Base-by-base conservation (phyloP, 176 grass and related monocot species). In the Hyparrhenia diplandra region DNA sequence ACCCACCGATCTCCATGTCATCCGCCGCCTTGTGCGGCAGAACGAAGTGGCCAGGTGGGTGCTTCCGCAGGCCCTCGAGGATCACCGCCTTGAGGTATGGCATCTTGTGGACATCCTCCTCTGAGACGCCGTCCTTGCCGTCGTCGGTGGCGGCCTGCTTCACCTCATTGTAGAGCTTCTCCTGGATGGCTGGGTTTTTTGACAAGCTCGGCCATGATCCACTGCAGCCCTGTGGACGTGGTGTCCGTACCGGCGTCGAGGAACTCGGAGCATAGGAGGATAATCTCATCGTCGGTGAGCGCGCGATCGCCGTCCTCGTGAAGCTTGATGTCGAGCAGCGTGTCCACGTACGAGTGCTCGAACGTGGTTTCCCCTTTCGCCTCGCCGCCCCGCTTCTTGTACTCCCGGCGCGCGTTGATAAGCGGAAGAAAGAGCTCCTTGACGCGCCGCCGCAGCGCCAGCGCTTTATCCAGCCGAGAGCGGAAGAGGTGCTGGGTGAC, bases 31-130 rank as follows among this genome's bases (percentile, higher is more conserved):
- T 71, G 64, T 91, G 92, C 27, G 80, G 84, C 12, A 89, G 86
- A 40, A 94, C 45, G 45, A 89, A 87, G 80, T 91, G 89, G 9
- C 1, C 79, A 18, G 92, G 92, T 35, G 92, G 80, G 71, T 94
- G 92, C 71, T 84, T 67, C 6, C 92, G 86, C 11, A 94, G 87
- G 0, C 80, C 92, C 16, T 94, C 92, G n/a, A 94, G 79, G 6
- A 94, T 37, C 18, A 94, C 89, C 29, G 89, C 89, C 21, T 87
- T 91, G 2, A 91, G 83, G 30, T 94, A 94, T 4, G 89, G 83
- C 86, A 94, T 91, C 40, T 51, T 64, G 12, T 91, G 83, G 1
- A 85, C 28, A 11, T 87, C 84, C 25, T 91, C 92, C 70, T 94
- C 89, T 5, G 59, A 34, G 25, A 91, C 60, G 69, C 88, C 91